Base-by-base conservation (phyloP, 2,329 filamentous ascomycete species). In the Sporothrix luriei region DNA sequence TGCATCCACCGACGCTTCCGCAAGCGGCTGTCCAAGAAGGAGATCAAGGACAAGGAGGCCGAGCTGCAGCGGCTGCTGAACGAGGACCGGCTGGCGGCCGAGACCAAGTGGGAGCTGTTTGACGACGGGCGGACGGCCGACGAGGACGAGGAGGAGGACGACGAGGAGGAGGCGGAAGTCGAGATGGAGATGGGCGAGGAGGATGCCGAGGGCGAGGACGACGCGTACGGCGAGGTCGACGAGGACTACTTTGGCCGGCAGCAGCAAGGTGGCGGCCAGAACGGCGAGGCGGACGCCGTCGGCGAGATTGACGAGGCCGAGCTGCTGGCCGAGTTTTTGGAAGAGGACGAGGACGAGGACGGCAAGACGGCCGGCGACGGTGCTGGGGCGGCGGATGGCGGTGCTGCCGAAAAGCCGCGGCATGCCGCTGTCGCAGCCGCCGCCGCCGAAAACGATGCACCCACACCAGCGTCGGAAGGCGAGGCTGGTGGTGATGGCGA, bases 21-120 rank as follows among this genome's bases (percentile, higher is more conserved):
- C 70, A 93, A 94, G 76, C 89, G 92, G 3, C 87, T 94, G 68
- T 92, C 90, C 71, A 89, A 93, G 70, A 90, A 92, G 71, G 91
- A 94, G 73, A 94, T 95, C 72, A 90, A 94, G 77, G 90, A 92
- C 74, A 92, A 94, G 65, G 93, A 97, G 76, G 87, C 89, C 69
- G 87, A 91, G 74, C 92, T 96, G 46, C 88, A 93, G 73, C 85
- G 90, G 57, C 81, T 97, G 46, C 83, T 96, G 3, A 84, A 85
- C 57, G 87, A 89, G 52, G 93, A 97, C 75, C 84, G 85, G 67
- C 84, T 84, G 51, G 86, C 88, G 4, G 73, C 83, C 1, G 85
- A 85, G 26, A 87, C 89, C 16, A 84, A 82, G 66, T 91, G 87
- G 75, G 88, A 93, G 75, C 82, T 91, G 75, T 81, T 91, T 65